Evolutionary conservation across 768 basidiomycete genomes (phyloP).

Genomic region (Boletales sp.): DNA sequence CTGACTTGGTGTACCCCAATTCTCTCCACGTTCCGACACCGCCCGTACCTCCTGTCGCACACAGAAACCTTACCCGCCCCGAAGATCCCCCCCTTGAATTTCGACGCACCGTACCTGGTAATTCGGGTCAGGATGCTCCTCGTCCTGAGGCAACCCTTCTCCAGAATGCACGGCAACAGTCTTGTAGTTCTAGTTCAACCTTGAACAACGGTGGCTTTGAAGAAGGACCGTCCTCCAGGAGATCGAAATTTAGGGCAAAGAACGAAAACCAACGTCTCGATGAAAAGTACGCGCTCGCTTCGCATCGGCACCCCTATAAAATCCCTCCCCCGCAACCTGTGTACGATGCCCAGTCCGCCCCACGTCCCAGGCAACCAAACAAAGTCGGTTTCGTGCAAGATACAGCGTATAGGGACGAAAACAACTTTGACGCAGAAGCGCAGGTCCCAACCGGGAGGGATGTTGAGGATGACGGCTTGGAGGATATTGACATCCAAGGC

Average conservation of each 20-base stretch:
- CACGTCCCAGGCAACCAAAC: conserved; percentile 15
- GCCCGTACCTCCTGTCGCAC: conserved; percentile 4
- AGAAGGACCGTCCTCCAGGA: conserved; percentile 13
- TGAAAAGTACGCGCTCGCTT: conserved; percentile 47
- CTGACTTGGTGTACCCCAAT: conserved; percentile 3
- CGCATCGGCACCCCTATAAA: conserved; percentile 59
- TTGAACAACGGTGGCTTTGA: conserved; percentile 27
- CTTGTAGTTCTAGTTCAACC: conserved; percentile 38
- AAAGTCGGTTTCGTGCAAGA: conserved; percentile 41
- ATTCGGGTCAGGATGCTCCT: neutral
- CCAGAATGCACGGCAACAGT: conserved; percentile 26
- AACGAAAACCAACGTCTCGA: conserved; percentile 25
- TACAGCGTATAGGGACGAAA: conserved; percentile 10
- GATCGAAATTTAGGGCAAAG: conserved; percentile 10
- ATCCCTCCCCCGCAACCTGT: conserved; percentile 50
- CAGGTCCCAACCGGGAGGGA: conserved; percentile 8
- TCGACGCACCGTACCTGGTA: conserved; percentile 1
- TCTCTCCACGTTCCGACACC: conserved; percentile 9
- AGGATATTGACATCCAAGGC: conserved; percentile 12
- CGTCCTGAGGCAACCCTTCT: conserved; percentile 17
- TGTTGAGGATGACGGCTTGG: conserved; percentile 12
- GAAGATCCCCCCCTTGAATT: neutral
- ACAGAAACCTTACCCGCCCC: neutral
- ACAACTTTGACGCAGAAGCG: conserved; percentile 23
- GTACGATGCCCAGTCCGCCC: conserved; percentile 26